Conservation (phyloP, 495 filamentous ascomycete species). For the Neurospora tetrasperma region DNA sequence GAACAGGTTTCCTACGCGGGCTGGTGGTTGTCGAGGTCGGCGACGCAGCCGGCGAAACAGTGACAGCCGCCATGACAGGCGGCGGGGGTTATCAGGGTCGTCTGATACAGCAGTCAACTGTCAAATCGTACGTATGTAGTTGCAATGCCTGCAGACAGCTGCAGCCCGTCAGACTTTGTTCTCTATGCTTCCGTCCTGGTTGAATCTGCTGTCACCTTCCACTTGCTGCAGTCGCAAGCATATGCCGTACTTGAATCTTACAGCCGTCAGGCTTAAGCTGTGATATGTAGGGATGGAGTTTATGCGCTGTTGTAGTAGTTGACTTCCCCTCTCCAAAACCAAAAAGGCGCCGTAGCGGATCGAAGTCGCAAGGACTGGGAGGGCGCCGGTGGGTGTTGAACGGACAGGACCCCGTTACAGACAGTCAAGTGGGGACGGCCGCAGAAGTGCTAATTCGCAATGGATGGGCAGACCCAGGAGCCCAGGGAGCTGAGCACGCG, state of each 20-base stretch:
- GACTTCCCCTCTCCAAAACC: background rate
- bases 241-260: background rate
- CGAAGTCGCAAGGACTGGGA: background rate
- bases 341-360: background rate
- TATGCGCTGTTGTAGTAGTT: background rate
- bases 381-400: background rate
- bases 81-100: constrained; percentile 1
- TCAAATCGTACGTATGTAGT: background rate
- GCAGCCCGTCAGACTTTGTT: background rate
- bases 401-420: background rate
- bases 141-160: background rate
- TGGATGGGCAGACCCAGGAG: background rate
- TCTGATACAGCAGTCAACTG: background rate
- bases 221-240: background rate
- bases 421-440: background rate
- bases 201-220: background rate
- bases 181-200: background rate
- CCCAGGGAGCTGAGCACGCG: background rate
- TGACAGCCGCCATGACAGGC: constrained; percentile 36
- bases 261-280: background rate
- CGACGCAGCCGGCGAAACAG: constrained; percentile 25
- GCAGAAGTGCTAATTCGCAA: background rate
- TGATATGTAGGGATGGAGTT: background rate
- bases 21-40: constrained; percentile 25
- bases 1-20: constrained; percentile 34